Evolutionary conservation across 2,329 filamentous ascomycete genomes (phyloP), one percentile per base, ranked within the genome.

Genomic region (Coleophoma eucalyptorum): DNA sequence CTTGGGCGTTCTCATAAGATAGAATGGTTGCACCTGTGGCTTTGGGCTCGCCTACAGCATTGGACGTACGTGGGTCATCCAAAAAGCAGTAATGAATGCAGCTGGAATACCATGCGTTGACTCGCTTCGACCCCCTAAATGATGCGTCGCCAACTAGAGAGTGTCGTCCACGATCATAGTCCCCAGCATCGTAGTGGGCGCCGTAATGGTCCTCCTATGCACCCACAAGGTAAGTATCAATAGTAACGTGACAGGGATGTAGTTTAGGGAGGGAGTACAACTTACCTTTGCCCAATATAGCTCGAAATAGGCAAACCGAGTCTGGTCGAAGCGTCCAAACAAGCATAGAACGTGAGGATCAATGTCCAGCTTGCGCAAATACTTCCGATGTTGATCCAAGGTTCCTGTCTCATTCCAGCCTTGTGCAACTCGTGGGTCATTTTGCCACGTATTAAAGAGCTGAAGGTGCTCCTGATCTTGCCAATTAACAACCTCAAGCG

Each of bases 361-460:
- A 43, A 81, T 77, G 61, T 90, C 82, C 50, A 87, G 76, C 56
- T 79, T 79, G 33, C 79, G 47, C 76, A 46, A 75, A 66, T 93
- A 92, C 60, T 83, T 78, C 54, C 81, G 78, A 67, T 92, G 89
- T 65, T 91, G 78, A 31, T 89, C 87, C 45, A 89, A 69, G 1
- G 86, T 87, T 33, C 88, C 89, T 1, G 85, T 88, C 71, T 89
- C 83, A 63, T 90, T 89, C 89, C 89, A 92, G 4, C 87, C 87
- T 62, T 86, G 80, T 4, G 86, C 86, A 33, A 93, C 89, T 47
- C 89, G 85, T 48, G 88, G 88, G 64, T 91, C 88, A 63, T 93
- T 93, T 69, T 91, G 88, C 88, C 89, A 93, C 50, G 76, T 76
- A 68, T 91, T 84, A 73, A 93, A 92, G 5, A 90, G 74, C n/a